Evolutionary conservation across 176 grass and related monocot genomes (phyloP).

Genomic region (Oryza longistaminata): DNA sequence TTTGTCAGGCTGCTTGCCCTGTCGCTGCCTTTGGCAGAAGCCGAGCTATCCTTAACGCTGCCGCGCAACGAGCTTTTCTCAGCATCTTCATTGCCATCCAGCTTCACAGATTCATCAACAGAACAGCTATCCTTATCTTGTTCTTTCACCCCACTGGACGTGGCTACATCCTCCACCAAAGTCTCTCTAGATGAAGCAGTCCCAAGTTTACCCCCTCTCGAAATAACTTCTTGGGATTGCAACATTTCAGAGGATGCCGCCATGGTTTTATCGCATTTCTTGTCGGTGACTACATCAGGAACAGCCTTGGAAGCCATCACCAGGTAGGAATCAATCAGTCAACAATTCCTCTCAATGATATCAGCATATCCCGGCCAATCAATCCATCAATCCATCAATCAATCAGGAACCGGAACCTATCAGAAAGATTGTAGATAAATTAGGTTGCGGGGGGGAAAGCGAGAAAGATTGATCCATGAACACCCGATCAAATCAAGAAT

Average conservation of each 20-base stretch:
- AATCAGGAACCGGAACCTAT: conserved; percentile 27
- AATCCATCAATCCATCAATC: conserved; percentile 24
- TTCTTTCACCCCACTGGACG: conserved; percentile 30
- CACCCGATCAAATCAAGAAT: not conserved
- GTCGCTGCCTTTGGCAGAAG: conserved; percentile 43
- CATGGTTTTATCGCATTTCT: conserved; percentile 26
- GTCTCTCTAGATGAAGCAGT: not conserved
- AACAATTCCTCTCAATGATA: not conserved
- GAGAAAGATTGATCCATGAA: not conserved
- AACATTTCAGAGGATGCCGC: not conserved
- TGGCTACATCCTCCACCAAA: not conserved
- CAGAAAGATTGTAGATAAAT: conserved; percentile 19
- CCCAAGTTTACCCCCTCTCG: conserved; percentile 11
- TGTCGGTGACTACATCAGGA: not conserved
- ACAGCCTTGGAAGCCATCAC: conserved; percentile 48
- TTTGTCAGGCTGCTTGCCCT: conserved; percentile 41
- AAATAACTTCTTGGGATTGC: conserved; percentile 7
- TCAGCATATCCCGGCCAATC: not conserved
- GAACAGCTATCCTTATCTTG: not conserved
- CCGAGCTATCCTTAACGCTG: conserved; percentile 45
- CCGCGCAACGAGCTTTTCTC: conserved; percentile 38
- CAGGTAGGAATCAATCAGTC: not conserved
- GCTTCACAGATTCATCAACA: conserved; percentile 31
- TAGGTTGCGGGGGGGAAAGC: not conserved
- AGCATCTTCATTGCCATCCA: conserved; percentile 22